A percentile compares a stretch with the other conserved stretches of the same genome.
Conservation (phyloP, 768 basidiomycete genomes). For the Collybiopsis luxurians region DNA sequence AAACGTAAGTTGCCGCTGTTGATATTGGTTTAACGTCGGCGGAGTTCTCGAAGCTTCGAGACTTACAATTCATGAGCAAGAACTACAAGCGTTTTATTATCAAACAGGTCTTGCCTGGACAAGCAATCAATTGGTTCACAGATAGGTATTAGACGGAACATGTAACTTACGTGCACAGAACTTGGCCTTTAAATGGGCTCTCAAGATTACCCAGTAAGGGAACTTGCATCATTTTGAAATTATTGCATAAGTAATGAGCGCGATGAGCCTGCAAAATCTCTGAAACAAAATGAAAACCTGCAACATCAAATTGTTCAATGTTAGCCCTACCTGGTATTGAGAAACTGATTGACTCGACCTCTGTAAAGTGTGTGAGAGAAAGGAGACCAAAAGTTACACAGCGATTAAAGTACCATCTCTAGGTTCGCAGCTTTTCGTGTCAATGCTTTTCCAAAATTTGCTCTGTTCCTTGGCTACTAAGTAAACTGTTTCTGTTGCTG, state of each 20-base stretch:
- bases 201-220: conserved; percentile 72
- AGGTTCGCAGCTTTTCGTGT: conserved; percentile 80
- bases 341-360: conserved; percentile 57
- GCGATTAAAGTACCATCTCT: conserved; percentile 55
- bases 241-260: conserved; percentile 76
- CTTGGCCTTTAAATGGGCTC: conserved; percentile 73
- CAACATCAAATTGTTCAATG: neutral
- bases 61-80: conserved; percentile 95
- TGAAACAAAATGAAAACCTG: conserved; percentile 20
- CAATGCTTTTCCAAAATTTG: conserved; percentile 87
- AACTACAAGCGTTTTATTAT: conserved; percentile 74
- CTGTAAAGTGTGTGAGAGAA: conserved; percentile 29
- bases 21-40: conserved; percentile 1
- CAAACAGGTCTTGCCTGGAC: conserved; percentile 71
- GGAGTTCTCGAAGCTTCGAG: neutral
- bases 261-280: conserved; percentile 90
- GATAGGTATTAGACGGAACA: neutral
- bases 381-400: neutral
- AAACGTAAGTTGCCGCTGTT: conserved; percentile 83
- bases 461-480: conserved; percentile 85
- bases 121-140: neutral
- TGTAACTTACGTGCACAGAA: conserved; percentile 83
- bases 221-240: conserved; percentile 75
- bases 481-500: conserved; percentile 87
- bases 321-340: conserved; percentile 61